These are phyloP conservation scores for Schizochytrium sp. DNA, from an alignment of 108 stramenopile species.

Conservation along the genomic window DNA sequence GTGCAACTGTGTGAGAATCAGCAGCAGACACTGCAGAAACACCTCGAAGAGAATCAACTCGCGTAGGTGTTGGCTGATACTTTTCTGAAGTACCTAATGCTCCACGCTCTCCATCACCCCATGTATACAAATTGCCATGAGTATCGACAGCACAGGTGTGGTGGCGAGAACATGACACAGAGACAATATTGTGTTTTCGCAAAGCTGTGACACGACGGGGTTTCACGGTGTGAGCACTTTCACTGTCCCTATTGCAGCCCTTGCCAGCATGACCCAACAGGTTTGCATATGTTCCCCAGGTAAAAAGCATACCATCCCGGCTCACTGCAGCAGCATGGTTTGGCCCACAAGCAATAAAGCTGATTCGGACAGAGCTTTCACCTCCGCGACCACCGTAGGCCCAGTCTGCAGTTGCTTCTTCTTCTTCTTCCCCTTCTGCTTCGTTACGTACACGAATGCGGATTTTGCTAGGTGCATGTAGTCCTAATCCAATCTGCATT, in stretches of 20 bases:
- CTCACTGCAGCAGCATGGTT: slow-evolving; percentile 53
- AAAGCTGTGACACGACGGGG: slow-evolving; percentile 26
- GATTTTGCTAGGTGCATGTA: slow-evolving; percentile 12
- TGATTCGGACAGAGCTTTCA: slow-evolving; percentile 14
- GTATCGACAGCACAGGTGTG: slow-evolving; percentile 24
- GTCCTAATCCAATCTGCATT: slow-evolving; percentile 21
- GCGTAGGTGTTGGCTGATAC: slow-evolving; percentile 23
- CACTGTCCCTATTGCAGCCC: not conserved
- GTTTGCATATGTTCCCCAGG: slow-evolving; percentile 47
- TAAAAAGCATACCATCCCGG: slow-evolving; percentile 40
- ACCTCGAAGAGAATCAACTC: not conserved
- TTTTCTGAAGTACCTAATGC: slow-evolving; percentile 26
- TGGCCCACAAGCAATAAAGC: slow-evolving; percentile 27
- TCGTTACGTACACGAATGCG: not conserved
- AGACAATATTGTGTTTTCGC: not conserved
- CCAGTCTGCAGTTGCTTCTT: not conserved
- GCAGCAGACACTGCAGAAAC: not conserved
- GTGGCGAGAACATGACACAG: not conserved
- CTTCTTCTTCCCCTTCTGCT: not conserved
- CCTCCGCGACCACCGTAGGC: slow-evolving; percentile 22
- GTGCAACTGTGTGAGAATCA: slow-evolving; percentile 20
- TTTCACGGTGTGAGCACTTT: not conserved
- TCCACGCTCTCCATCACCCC: slow-evolving; percentile 51
- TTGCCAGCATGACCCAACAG: slow-evolving; percentile 49
- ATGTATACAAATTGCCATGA: slow-evolving; percentile 23